Base-by-base conservation (phyloP, 2,329 filamentous ascomycete genomes). In the Talaromyces sp. region DNA sequence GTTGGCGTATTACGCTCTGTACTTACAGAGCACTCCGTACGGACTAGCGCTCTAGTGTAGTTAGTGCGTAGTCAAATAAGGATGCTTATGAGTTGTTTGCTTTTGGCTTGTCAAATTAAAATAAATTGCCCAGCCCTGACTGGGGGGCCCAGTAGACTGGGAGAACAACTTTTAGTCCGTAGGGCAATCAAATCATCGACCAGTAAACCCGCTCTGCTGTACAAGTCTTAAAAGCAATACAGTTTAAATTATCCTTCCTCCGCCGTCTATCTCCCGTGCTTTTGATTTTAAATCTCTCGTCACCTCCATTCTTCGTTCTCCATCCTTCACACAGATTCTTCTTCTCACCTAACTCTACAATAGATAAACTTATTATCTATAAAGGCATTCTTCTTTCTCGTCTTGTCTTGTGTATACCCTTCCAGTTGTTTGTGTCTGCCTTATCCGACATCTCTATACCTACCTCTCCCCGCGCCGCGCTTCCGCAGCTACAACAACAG, bases 131-230 rank as follows among this genome's bases (percentile, higher is more conserved):
- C 37, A 59, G 35, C 33, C 56, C 37, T 39, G 56, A 45, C 56
- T 59, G 39, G 56, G 39, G 59, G 54, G 62, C 56, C 63, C 63
- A 50, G 63, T 41, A 56, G 25, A 49, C 60, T 62, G 63, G 63
- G 63, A 62, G 35, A 56, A 63, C 61, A 63, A 49, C 58, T 47
- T 56, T 60, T 57, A 56, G 37, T 49, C 54, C 59, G 50, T 65
- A 65, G 63, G 63, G 63, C 63, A 65, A 61, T 65, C 63, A 65
- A 63, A 65, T 65, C 63, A 65, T 56, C 47, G 47, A 31, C 49
- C 63, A 59, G 31, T 56, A 58, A 61, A 27, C 49, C 19, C n/a
- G 10, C 58, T 43, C n/a, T 61, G 25, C 39, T 27, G 45, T 25
- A n/a, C 9, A 15, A 43, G 4, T 15, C 10, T 47, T 47, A 15